phyloP scores from a whole-genome alignment of 768 basidiomycete species.

The Boletus fagicola region DNA sequence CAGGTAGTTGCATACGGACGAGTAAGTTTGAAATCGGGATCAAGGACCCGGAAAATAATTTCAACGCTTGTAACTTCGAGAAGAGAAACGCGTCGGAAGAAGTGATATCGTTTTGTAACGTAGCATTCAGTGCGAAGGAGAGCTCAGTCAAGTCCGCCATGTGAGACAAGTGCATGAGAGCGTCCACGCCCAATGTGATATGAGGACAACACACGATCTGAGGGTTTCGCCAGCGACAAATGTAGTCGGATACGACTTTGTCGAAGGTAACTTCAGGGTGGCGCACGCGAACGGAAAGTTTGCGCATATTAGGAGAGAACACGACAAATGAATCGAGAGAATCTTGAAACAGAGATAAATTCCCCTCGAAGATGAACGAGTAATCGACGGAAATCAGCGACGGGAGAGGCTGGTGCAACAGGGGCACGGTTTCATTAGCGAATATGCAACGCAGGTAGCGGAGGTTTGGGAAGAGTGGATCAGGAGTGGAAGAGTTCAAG shows the following conservation, averaged over 20 bases:
- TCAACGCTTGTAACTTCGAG: background rate
- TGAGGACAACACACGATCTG: background rate
- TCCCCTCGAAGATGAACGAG: background rate
- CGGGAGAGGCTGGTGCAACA: background rate
- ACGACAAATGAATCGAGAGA: background rate
- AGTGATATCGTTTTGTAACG: background rate
- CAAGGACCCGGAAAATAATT: background rate
- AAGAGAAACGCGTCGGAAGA: background rate
- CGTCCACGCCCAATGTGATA: background rate
- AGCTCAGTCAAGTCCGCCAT: background rate
- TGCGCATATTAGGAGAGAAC: background rate
- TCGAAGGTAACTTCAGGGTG: background rate
- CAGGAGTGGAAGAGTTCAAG: background rate
- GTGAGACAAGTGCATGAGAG: background rate
- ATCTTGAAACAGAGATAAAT: background rate
- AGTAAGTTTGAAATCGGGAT: background rate
- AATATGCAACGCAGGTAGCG: background rate
- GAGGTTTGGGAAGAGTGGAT: background rate
- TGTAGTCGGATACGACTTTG: background rate
- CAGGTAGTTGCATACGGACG: background rate
- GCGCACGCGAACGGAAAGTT: background rate
- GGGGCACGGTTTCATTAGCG: background rate
- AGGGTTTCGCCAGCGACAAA: background rate
- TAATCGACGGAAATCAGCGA: background rate
- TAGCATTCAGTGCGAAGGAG: background rate